These are phyloP conservation scores for Xenosphaeropsis pyriputrescens DNA, from an alignment of 2,329 filamentous ascomycete genomes.

Conservation along the genomic window DNA sequence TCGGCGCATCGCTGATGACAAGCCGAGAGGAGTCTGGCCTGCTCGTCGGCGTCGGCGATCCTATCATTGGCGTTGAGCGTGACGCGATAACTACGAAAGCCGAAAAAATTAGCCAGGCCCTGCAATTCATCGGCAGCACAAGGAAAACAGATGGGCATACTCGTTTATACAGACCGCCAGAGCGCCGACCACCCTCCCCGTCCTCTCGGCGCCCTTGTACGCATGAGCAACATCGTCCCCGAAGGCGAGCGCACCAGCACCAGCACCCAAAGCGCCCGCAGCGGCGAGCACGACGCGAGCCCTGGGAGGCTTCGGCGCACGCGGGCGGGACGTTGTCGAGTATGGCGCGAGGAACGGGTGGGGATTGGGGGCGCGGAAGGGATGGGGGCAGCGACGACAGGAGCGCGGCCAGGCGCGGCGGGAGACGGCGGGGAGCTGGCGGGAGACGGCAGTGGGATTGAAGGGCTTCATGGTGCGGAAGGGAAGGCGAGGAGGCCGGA, in stretches of 20 bases:
- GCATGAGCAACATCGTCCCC: constrained; percentile 60
- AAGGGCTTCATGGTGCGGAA: not conserved
- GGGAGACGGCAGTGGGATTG: not conserved
- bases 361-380: too few relatives aligned
- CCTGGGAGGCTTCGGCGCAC: not conserved
- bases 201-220: constrained; percentile 62
- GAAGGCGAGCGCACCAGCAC: constrained; percentile 30
- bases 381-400: not conserved
- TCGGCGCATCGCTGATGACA: constrained; percentile 91
- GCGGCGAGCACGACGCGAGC: constrained; percentile 3
- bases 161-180: constrained; percentile 79
- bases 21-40: constrained; percentile 53
- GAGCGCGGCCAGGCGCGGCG: not conserved
- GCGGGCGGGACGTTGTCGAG: not conserved
- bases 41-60: constrained; percentile 45
- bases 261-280: constrained; percentile 9
- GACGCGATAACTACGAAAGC: constrained; percentile 57
- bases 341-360: not conserved
- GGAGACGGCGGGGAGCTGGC: not conserved
- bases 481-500: not conserved
- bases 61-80: constrained; percentile 60
- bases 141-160: too few relatives aligned
- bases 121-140: constrained; percentile 1
- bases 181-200: constrained; percentile 61
- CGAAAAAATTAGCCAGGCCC: not conserved